Evolutionary conservation across 208 protist genomes (phyloP), one percentile per base, ranked within the genome.

Genomic region (Trypanosoma vivax): DNA sequence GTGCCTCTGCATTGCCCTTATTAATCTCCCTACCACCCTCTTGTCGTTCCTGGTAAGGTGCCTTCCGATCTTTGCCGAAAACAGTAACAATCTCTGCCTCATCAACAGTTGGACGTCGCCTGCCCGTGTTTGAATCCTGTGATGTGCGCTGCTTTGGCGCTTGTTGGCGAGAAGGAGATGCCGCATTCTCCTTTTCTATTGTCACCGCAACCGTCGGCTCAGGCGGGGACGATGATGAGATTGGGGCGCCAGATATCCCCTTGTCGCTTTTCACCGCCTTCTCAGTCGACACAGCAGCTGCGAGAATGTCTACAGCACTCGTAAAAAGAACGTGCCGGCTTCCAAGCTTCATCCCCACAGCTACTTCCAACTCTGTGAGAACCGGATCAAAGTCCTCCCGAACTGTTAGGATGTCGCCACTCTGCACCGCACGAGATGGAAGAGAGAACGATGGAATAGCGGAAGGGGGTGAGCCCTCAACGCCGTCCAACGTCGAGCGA

Each of bases 301-400:
- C 18, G 9, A 92, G 37, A 39, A 88, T 68, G 33, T 89, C 78
- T 3, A 88, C 57, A 1, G 80, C 67, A 35, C 66, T 76, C 1
- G 84, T 86, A 59, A 92, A 92, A 41, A 92, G 78, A 9, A 80
- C 78, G 60, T 92, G 84, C 28, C 85, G 78, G 47, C 79, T 88
- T 38, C 85, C 85, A 9, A 93, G 71, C 40, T 79, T 79, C 79
- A 90, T 88, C 16, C 85, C 85, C 11, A 89, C 76, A 4, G 75
- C 79, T 41, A 86, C 50, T 57, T 93, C 81, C 50, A 93, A 65
- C 29, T 77, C 62, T 9, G 76, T 68, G 27, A 93, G 64, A 21
- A 93, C 72, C 0, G 85, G 81, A 55, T 89, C 81, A 52, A 90
- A 93, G 57, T 83, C 77, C 37, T 93, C 85, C n/a, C 85, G 85